Conservation (phyloP, 495 filamentous ascomycete genomes). For the Platismatia glauca region DNA sequence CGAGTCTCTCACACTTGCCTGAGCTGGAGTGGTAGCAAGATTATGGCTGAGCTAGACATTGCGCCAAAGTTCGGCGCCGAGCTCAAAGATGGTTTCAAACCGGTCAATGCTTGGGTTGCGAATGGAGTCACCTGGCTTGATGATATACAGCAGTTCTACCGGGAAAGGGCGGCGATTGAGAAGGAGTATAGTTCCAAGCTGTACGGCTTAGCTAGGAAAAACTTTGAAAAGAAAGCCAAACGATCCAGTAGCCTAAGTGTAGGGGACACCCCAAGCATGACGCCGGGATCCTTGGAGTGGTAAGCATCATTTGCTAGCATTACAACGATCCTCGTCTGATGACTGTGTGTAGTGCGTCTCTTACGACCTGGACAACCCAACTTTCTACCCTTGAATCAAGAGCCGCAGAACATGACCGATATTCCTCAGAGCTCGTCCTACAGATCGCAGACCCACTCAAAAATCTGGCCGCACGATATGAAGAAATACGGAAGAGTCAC, state of each 20-base stretch:
- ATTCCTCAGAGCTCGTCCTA: slow-evolving; percentile 60
- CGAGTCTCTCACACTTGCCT: neutral
- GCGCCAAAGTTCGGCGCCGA: slow-evolving; percentile 79
- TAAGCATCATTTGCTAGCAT: slow-evolving; percentile 24
- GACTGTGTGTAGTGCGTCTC: slow-evolving; percentile 52
- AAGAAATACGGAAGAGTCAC: slow-evolving; percentile 88
- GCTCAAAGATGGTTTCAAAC: slow-evolving; percentile 94
- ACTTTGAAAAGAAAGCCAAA: slow-evolving; percentile 90
- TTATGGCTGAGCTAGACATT: slow-evolving; percentile 66
- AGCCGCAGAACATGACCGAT: slow-evolving; percentile 82
- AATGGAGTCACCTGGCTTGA: slow-evolving; percentile 90
- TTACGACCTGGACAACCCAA: slow-evolving; percentile 95
- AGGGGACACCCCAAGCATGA: slow-evolving; percentile 85
- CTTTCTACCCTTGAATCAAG: slow-evolving; percentile 79
- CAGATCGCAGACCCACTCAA: slow-evolving; percentile 82
- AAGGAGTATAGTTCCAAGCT: slow-evolving; percentile 92
- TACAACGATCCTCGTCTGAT: neutral
- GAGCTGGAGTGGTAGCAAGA: slow-evolving; percentile 7
- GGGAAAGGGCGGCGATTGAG: slow-evolving; percentile 85
- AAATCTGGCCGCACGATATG: slow-evolving; percentile 59
- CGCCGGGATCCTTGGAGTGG: slow-evolving; percentile 90
- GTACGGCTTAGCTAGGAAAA: slow-evolving; percentile 79
- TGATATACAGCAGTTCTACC: slow-evolving; percentile 94
- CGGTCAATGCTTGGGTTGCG: slow-evolving; percentile 82
- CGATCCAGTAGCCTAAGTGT: slow-evolving; percentile 85